These are phyloP conservation scores for Mallotus repandus DNA, from an alignment of 441 rosid genomes.

Conservation along the genomic window DNA sequence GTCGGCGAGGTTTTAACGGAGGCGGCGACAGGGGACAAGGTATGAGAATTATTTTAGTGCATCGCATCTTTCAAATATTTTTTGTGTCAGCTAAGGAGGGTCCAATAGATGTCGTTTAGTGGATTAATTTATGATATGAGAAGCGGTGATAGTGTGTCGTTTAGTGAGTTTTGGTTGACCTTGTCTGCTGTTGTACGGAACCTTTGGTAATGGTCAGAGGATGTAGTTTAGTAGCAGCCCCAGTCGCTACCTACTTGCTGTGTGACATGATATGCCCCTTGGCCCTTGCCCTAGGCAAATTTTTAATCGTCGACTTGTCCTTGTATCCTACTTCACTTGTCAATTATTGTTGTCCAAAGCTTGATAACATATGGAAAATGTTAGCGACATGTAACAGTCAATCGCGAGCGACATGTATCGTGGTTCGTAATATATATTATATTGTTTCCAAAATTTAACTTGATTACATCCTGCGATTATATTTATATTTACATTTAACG, in stretches of 20 bases:
- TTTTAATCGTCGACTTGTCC: no score
- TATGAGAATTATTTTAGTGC: constrained; percentile 31
- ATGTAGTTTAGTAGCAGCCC: background rate
- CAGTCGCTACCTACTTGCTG: background rate
- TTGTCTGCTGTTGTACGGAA: constrained; percentile 15
- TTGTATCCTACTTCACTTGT: no score
- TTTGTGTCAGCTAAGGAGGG: constrained; percentile 45
- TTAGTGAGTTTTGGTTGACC: constrained; percentile 32
- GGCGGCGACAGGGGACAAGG: constrained; percentile 41
- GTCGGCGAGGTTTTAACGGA: constrained; percentile 54
- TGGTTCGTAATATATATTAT: no score
- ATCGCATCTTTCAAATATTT: constrained; percentile 18
- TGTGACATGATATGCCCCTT: background rate
- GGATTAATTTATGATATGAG: constrained; percentile 9
- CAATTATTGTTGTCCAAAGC: no score
- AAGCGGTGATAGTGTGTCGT: constrained; percentile 24
- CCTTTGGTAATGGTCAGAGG: background rate
- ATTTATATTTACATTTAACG: no score
- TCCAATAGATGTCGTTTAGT: constrained; percentile 7
- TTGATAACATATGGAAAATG: no score
- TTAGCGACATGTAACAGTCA: no score
- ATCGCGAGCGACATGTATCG: no score
- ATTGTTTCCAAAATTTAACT: no score
- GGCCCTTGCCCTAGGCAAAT: background rate
- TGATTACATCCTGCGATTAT: no score